A percentile compares a stretch with the other conserved stretches of the same genome.
Conservation (phyloP, 352 stramenopile genomes). For the Pythium sukuiense region DNA sequence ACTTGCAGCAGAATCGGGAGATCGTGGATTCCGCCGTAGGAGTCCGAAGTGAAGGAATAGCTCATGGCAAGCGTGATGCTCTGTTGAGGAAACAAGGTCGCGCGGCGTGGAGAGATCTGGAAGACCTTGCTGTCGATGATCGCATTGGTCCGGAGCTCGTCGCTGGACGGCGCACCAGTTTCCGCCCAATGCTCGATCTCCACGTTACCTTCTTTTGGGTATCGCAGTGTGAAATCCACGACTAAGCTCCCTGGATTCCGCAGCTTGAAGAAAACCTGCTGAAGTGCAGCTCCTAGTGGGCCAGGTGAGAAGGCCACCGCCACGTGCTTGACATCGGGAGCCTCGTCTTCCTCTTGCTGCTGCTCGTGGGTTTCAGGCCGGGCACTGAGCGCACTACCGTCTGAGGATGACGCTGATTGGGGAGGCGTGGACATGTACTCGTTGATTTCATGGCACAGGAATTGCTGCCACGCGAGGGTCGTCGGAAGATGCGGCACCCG, state of each 20-base stretch:
- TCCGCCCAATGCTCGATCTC: constrained; percentile 94
- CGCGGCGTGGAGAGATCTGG: constrained; percentile 47
- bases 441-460: constrained; percentile 75
- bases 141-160: constrained; percentile 68
- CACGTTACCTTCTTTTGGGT: constrained; percentile 91
- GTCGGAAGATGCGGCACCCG: constrained; percentile 56
- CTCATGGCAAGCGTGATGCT: constrained; percentile 64
- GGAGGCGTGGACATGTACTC: constrained; percentile 61
- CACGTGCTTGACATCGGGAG: constrained; percentile 42
- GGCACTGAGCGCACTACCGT: not conserved
- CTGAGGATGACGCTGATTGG: constrained; percentile 25
- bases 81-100: constrained; percentile 56
- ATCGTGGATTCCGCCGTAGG: constrained; percentile 84
- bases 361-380: constrained; percentile 8
- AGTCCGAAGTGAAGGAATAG: constrained; percentile 67
- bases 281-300: constrained; percentile 42
- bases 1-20: constrained; percentile 87
- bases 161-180: constrained; percentile 79
- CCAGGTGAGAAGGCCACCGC: constrained; percentile 80
- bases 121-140: constrained; percentile 86
- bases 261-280: constrained; percentile 79
- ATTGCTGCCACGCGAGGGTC: constrained; percentile 65
- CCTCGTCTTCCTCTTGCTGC: constrained; percentile 15
- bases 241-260: constrained; percentile 86
- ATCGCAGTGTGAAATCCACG: constrained; percentile 81